These are phyloP conservation scores for Beta macrorhiza DNA, from an alignment of 179 eudicot genomes.

Conservation along the genomic window DNA sequence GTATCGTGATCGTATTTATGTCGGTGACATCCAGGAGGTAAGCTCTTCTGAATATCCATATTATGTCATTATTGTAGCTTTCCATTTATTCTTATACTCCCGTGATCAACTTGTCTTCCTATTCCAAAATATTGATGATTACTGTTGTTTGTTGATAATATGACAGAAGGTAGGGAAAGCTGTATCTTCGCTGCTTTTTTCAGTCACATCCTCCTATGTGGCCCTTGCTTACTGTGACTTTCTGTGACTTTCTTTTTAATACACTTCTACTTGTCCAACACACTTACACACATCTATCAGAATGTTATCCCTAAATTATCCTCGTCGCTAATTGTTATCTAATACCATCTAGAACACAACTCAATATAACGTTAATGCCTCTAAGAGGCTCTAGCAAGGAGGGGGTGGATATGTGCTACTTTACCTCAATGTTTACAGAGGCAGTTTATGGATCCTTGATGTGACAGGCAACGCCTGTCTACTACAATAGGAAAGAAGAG, in stretches of 20 bases:
- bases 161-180: too few species aligned
- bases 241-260: not conserved
- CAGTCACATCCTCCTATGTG: not conserved
- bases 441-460: not conserved
- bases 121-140: not conserved
- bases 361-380: not conserved
- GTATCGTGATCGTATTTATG: constrained; percentile 95
- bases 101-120: not conserved
- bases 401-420: not conserved
- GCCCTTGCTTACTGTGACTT: not conserved
- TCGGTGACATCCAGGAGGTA: constrained; percentile 98
- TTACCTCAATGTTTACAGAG: not conserved
- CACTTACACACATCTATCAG: too few species aligned
- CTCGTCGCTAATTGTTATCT: too few species aligned
- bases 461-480: not conserved
- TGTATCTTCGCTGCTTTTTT: not conserved
- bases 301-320: too few species aligned
- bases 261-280: too few species aligned
- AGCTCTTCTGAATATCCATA: constrained; percentile 21
- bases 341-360: not conserved
- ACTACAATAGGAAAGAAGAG: not conserved
- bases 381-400: not conserved
- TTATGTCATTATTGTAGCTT: not conserved
- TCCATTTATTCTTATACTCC: not conserved
- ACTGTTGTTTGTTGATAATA: not conserved